Evolutionary conservation across 2,329 filamentous ascomycete species (phyloP).

Genomic region (Colletotrichum falcatum): DNA sequence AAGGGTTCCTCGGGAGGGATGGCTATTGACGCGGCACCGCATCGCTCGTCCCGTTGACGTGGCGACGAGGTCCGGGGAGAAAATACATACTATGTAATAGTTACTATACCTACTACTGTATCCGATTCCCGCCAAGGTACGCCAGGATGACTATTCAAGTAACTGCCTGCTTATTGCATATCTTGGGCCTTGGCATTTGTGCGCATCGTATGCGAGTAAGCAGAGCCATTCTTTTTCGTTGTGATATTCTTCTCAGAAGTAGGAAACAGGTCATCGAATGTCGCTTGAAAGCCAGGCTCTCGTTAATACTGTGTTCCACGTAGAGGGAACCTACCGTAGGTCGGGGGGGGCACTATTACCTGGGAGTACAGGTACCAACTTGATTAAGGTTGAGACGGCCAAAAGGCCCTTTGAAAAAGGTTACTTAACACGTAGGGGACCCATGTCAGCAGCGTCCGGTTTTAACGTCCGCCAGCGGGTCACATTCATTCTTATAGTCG

Average conservation of each 20-base stretch:
- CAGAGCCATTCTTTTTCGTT: no score
- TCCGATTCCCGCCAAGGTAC: no score
- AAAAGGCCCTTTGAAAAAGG: constrained; percentile 21
- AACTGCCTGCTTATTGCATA: no score
- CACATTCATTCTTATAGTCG: neutral
- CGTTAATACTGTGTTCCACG: neutral
- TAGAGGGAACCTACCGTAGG: neutral
- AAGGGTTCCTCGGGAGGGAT: constrained; percentile 7
- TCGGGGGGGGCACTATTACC: no score
- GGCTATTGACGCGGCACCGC: constrained; percentile 11
- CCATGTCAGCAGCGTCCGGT: constrained; percentile 5
- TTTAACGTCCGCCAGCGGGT: neutral
- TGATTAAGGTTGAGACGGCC: neutral
- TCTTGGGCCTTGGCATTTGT: neutral
- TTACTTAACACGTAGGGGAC: constrained; percentile 5
- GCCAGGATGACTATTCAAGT: no score
- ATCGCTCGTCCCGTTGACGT: constrained; percentile 28
- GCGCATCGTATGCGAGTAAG: neutral
- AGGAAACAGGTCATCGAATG: neutral
- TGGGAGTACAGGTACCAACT: no score
- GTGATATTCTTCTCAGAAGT: neutral
- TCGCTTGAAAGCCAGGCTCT: no score
- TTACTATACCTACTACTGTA: no score
- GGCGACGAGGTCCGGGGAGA: neutral
- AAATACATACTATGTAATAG: no score